A percentile compares a stretch with the other conserved stretches of the same genome.
These are phyloP conservation scores for Candida insectorum DNA, from an alignment of 805 yeast genomes.

Conservation along the genomic window DNA sequence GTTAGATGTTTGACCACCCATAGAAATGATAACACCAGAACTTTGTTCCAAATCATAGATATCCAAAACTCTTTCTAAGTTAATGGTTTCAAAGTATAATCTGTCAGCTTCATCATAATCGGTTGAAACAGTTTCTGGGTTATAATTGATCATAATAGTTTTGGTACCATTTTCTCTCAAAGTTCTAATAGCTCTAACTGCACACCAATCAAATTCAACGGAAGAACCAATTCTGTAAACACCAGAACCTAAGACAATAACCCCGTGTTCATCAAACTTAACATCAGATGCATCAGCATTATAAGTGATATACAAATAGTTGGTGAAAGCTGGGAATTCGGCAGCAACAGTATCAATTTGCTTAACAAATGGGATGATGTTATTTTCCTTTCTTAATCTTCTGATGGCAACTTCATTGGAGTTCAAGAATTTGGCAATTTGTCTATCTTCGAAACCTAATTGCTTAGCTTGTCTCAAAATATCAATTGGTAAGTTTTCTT, in stretches of 20 bases:
- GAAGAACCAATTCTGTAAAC: slow-evolving; percentile 98
- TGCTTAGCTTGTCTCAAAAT: slow-evolving; percentile 86
- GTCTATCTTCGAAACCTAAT: slow-evolving; percentile 95
- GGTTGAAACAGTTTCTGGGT: slow-evolving; percentile 98
- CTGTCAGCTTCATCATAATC: slow-evolving; percentile 98
- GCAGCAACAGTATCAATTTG: slow-evolving; percentile 99
- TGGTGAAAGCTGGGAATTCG: slow-evolving; percentile 95
- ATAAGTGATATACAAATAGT: slow-evolving; percentile 91
- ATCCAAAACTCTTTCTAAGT: slow-evolving; percentile 90
- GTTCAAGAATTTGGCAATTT: slow-evolving; percentile 82
- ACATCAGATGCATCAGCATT: slow-evolving; percentile 88
- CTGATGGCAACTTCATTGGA: slow-evolving; percentile 93
- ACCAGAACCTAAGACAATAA: slow-evolving; percentile 96
- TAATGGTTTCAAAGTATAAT: slow-evolving; percentile 92
- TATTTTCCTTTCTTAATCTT: slow-evolving; percentile 80
- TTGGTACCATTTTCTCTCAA: slow-evolving; percentile 71
- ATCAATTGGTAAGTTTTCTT: slow-evolving; percentile 59
- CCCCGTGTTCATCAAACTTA: slow-evolving; percentile 86
- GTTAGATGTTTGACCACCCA: slow-evolving; percentile 99
- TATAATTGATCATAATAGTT: slow-evolving; percentile 96
- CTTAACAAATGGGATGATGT: slow-evolving; percentile 87
- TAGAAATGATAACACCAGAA: slow-evolving; percentile 87
- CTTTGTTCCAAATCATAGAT: slow-evolving; percentile 90
- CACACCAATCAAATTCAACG: slow-evolving; percentile 99
- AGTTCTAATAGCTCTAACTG: slow-evolving; percentile 94